phyloP scores from a whole-genome alignment of 2,329 filamentous ascomycete genomes.

The Pyricularia pennisetigena region DNA sequence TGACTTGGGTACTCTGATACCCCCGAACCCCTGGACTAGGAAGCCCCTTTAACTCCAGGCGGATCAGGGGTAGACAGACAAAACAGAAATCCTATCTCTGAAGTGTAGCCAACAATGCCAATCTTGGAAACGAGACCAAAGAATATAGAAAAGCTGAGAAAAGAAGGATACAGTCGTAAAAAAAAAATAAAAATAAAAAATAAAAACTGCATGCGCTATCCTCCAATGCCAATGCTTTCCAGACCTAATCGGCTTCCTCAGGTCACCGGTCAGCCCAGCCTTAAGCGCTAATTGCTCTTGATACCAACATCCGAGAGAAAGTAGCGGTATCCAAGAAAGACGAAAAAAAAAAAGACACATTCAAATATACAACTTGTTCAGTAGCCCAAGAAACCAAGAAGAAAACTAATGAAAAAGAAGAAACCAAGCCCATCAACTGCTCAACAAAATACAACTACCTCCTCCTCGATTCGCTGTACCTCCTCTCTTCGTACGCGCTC shows the following conservation, averaged over 20 bases:
- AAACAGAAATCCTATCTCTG: neutral
- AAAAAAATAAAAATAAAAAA: neutral
- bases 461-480: conserved; percentile 16
- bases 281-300: neutral
- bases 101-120: neutral
- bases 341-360: neutral
- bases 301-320: neutral
- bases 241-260: too few relatives aligned
- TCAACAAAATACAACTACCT: neutral
- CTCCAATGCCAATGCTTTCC: neutral
- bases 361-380: neutral
- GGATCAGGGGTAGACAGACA: neutral
- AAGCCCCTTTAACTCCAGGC: neutral
- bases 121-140: neutral
- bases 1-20: too few relatives aligned
- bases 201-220: neutral
- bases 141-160: neutral
- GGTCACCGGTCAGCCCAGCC: neutral
- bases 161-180: neutral
- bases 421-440: conserved; percentile 3
- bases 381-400: neutral
- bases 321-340: neutral
- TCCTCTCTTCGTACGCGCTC: conserved; percentile 14
- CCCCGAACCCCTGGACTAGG: too few relatives aligned
- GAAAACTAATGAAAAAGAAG: neutral